phyloP scores from a whole-genome alignment of 805 yeast species.

The Metschnikowia hibisci region DNA sequence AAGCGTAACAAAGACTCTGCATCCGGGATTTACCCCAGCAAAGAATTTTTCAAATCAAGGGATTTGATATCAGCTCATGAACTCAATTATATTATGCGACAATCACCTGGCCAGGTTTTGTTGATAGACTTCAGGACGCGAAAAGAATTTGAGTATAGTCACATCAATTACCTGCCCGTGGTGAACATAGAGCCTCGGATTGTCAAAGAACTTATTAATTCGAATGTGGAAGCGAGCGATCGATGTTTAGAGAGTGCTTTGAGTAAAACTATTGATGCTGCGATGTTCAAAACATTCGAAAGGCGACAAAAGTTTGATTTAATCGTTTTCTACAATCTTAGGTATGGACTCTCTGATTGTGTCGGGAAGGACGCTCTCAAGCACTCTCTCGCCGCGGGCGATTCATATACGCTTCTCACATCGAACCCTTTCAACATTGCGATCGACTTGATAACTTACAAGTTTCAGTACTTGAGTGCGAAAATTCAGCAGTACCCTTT shows the following conservation, averaged over 20 bases:
- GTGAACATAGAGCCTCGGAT: conserved; percentile 69
- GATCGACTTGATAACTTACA: conserved; percentile 31
- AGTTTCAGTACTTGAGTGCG: conserved; percentile 32
- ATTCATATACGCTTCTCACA: conserved; percentile 38
- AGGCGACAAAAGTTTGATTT: conserved; percentile 54
- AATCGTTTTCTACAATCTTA: conserved; percentile 60
- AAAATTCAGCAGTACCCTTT: conserved; percentile 30
- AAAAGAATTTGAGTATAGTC: conserved; percentile 56
- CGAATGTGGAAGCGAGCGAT: conserved; percentile 44
- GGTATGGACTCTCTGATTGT: conserved; percentile 28
- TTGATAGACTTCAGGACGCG: conserved; percentile 70
- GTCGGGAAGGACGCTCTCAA: conserved; percentile 36
- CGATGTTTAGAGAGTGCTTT: conserved; percentile 64
- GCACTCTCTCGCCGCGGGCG: conserved; percentile 30
- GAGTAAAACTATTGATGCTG: conserved; percentile 50
- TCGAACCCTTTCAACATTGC: conserved; percentile 57
- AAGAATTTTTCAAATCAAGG: not conserved
- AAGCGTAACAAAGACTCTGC: not conserved
- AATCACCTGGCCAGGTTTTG: conserved; percentile 31
- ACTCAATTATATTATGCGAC: conserved; percentile 10
- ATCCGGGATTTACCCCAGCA: not conserved
- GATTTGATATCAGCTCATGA: conserved; percentile 13
- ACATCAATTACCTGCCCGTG: conserved; percentile 55
- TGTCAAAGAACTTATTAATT: conserved; percentile 17
- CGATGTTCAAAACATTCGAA: conserved; percentile 52